phyloP scores from a whole-genome alignment of 306 rosid species.

The Albizia julibrissin region DNA sequence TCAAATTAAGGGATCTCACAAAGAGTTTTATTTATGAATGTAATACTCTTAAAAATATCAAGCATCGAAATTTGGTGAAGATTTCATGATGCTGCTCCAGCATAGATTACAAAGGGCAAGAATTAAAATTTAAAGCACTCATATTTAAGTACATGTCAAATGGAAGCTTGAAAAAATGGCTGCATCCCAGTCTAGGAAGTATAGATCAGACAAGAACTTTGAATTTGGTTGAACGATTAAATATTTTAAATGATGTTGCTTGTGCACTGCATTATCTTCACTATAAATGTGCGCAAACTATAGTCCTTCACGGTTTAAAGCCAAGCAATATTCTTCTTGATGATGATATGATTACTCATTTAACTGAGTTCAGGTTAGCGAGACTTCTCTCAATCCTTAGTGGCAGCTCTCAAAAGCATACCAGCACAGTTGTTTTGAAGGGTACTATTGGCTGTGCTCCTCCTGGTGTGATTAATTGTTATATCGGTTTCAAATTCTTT shows the following conservation, averaged over 20 bases:
- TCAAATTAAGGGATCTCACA: too few species aligned
- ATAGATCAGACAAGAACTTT: neutral
- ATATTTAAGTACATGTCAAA: too few species aligned
- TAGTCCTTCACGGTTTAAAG: neutral
- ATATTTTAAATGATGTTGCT: neutral
- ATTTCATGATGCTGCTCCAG: too few species aligned
- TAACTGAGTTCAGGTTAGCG: neutral
- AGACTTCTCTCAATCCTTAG: neutral
- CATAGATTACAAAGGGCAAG: too few species aligned
- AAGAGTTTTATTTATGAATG: too few species aligned
- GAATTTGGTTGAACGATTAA: neutral
- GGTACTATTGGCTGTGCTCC: slow-evolving; percentile 27
- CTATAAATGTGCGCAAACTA: neutral
- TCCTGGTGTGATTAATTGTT: neutral
- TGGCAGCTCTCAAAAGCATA: neutral
- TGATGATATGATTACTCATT: neutral
- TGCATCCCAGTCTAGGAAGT: too few species aligned
- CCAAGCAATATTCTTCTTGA: slow-evolving; percentile 9
- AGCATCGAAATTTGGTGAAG: too few species aligned
- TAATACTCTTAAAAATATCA: too few species aligned
- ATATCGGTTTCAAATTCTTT: neutral
- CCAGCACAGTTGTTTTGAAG: neutral
- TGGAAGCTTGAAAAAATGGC: too few species aligned
- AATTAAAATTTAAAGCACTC: too few species aligned
- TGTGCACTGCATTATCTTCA: slow-evolving; percentile 2